Evolutionary conservation across 129 eudicot genomes (phyloP).

Genomic region (Flaveria sonorensis): DNA sequence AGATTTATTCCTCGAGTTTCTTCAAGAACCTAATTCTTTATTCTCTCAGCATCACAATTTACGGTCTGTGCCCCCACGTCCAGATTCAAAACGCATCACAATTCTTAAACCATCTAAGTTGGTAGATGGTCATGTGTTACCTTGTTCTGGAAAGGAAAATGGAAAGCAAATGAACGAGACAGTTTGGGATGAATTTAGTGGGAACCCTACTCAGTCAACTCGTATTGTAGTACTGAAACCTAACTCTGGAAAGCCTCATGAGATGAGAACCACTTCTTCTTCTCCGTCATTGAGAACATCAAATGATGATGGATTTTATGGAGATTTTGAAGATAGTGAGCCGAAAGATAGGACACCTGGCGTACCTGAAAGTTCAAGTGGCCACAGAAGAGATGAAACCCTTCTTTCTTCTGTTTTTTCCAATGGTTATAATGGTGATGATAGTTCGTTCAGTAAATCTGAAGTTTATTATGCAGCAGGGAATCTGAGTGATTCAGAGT

Average conservation of each 20-base stretch:
- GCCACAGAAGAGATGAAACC: slow-evolving; percentile 70
- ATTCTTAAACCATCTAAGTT: slow-evolving; percentile 88
- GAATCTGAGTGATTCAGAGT: slow-evolving; percentile 84
- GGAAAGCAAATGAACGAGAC: slow-evolving; percentile 47
- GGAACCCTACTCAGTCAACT: slow-evolving; percentile 59
- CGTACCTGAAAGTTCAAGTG: slow-evolving; percentile 38
- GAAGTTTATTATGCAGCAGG: slow-evolving; percentile 75
- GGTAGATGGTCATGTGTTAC: slow-evolving; percentile 43
- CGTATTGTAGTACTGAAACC: slow-evolving; percentile 93
- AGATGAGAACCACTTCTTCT: slow-evolving; percentile 42
- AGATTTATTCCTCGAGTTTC: slow-evolving; percentile 76
- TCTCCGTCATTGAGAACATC: slow-evolving; percentile 46
- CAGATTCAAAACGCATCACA: slow-evolving; percentile 82
- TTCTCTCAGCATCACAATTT: slow-evolving; percentile 51
- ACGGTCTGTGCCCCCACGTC: slow-evolving; percentile 55
- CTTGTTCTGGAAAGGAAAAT: slow-evolving; percentile 35
- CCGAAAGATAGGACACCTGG: slow-evolving; percentile 47
- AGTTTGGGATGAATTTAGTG: slow-evolving; percentile 47
- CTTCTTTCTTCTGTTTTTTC: slow-evolving; percentile 74
- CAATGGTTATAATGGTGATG: slow-evolving; percentile 85
- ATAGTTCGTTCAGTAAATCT: slow-evolving; percentile 76
- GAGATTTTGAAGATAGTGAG: slow-evolving; percentile 54
- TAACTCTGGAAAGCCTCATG: slow-evolving; percentile 51
- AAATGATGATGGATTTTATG: slow-evolving; percentile 44
- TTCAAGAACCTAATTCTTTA: slow-evolving; percentile 84